Conservation (phyloP, 352 stramenopile species). For the Globisporangium cylindrosporum region DNA sequence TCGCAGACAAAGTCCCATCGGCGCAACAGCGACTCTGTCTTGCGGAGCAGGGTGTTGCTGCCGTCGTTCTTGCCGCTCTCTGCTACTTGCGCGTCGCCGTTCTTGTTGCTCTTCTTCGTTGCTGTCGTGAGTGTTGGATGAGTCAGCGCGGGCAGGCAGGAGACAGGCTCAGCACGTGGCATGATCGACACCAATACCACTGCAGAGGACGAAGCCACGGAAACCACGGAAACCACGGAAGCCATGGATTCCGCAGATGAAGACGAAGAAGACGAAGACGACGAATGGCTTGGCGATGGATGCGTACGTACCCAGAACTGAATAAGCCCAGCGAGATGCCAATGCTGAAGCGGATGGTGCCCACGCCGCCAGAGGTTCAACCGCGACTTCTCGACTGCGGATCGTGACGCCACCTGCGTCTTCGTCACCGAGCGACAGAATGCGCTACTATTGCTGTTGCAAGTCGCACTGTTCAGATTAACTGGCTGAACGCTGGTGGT, state of each 20-base stretch:
- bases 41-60: neutral
- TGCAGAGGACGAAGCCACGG: neutral
- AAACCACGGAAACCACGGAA: neutral
- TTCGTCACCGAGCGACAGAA: neutral
- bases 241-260: neutral
- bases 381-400: neutral
- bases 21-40: slow-evolving; percentile 1
- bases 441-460: neutral
- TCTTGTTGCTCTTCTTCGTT: slow-evolving; percentile 1
- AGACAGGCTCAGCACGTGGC: slow-evolving; percentile 6
- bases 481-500: neutral
- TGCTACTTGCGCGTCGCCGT: neutral
- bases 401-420: slow-evolving; percentile 13
- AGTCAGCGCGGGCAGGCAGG: neutral
- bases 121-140: neutral
- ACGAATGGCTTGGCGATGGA: slow-evolving; percentile 1
- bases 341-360: neutral
- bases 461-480: neutral
- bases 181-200: slow-evolving; percentile 12
- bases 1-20: slow-evolving; percentile 26
- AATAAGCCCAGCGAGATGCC: neutral
- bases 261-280: neutral
- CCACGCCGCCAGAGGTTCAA: neutral
- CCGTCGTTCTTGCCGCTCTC: neutral
- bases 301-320: neutral